Conservation (phyloP, 164 flowering plant genomes). For the Tetracentron sinense region DNA sequence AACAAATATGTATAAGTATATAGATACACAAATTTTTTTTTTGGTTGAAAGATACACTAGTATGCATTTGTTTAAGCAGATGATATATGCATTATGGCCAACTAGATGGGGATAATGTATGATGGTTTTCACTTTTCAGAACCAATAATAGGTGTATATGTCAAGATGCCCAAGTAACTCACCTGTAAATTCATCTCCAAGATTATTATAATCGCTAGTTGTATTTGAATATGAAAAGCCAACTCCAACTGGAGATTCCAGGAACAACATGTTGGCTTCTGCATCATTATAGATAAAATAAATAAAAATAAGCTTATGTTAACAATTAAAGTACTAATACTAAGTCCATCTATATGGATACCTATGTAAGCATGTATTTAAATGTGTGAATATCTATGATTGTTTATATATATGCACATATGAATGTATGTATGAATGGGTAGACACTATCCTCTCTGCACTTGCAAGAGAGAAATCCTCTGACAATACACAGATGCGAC, state of each 20-base stretch:
- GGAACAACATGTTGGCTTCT: slow-evolving; percentile 85
- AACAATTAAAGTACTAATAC: too few relatives aligned
- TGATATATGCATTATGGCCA: too few relatives aligned
- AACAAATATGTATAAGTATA: not conserved
- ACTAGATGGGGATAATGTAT: not conserved
- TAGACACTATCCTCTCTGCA: too few relatives aligned
- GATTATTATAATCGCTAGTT: slow-evolving; percentile 51
- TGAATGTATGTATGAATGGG: too few relatives aligned
- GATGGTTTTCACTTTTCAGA: not conserved
- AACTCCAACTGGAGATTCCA: slow-evolving; percentile 92
- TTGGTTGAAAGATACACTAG: not conserved
- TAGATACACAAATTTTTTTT: not conserved
- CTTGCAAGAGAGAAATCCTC: too few relatives aligned
- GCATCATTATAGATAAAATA: slow-evolving; percentile 28
- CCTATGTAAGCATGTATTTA: too few relatives aligned
- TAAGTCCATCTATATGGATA: too few relatives aligned
- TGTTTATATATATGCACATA: too few relatives aligned
- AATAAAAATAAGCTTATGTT: not conserved
- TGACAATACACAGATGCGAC: too few relatives aligned
- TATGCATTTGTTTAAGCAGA: not conserved
- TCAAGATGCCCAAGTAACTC: not conserved
- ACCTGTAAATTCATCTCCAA: slow-evolving; percentile 91
- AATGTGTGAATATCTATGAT: too few relatives aligned
- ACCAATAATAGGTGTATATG: not conserved
- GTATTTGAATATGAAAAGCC: slow-evolving; percentile 89